Evolutionary conservation across 2,329 filamentous ascomycete species (phyloP), one percentile per base, ranked within the genome.

Genomic region (Cyphellophora europaea): DNA sequence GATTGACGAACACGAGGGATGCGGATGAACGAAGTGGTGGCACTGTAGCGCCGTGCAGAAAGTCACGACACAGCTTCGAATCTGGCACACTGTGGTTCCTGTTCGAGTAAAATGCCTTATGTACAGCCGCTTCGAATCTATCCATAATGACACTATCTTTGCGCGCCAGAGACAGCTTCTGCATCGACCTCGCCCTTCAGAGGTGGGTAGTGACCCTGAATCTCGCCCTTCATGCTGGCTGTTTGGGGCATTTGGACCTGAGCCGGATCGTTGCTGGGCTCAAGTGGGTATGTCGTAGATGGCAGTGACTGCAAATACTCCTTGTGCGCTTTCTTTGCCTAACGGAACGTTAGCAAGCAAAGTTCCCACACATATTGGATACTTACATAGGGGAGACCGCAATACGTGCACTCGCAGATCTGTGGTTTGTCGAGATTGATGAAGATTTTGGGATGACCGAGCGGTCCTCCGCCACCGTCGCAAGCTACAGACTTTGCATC

Each of bases 341-440:
- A 27, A 31, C 43, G 16, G n/a, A 6, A 21, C 14, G n/a, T n/a
- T n/a, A 17, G 17, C 12, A 36, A 41, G 8, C 21, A 25, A 8
- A 8, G 8, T 8, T 38, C 16, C 32, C 17, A 10, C 14, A 21
- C n/a, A 18, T 19, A 23, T 13, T 19, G 23, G 35, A 63, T 13
- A 67, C 88, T 57, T 73, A 96, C 91, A 58, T 79, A 98, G 51
- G 91, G 91, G 48, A 91, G 59, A 35, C 91, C 91, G 58, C 91
- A 98, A 69, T 98, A 98, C 54, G 74, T 80, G 71, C 91, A 98
- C 57, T 70, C 69, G 62, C 77, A 76, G 53, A 98, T 94, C 69
- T 96, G 79, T 28, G 91, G 84, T 72, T 95, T 96, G 65, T 98
- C 91, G 48, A 83, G 80, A 66, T 98, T 98, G 74, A 98, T 98